phyloP scores from a whole-genome alignment of 441 rosid genomes.

The Corymbia calophylla region DNA sequence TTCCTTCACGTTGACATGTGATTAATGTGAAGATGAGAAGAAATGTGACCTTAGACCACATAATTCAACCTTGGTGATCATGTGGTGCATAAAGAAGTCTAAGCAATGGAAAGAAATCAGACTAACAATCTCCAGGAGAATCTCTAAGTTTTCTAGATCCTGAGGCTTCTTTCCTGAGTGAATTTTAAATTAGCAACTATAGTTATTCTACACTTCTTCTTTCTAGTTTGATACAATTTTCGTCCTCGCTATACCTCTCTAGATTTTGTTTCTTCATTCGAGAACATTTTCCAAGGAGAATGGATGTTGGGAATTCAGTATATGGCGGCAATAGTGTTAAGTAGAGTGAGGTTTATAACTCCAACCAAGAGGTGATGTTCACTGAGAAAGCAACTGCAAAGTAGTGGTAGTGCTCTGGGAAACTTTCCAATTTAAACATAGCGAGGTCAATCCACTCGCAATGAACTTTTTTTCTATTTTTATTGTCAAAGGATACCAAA shows the following conservation, averaged over 20 bases:
- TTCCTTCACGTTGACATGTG: background rate
- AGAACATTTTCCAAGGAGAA: background rate
- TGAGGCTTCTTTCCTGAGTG: background rate
- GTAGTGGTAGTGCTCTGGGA: background rate
- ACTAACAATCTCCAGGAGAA: background rate
- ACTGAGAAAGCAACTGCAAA: background rate
- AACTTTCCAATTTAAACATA: background rate
- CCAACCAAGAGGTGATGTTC: background rate
- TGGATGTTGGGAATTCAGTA: background rate
- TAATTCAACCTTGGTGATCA: background rate
- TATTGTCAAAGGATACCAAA: background rate
- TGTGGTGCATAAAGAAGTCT: background rate
- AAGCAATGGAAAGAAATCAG: background rate
- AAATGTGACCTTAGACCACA: background rate
- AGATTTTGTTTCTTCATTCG: background rate
- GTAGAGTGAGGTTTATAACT: background rate
- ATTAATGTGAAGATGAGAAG: background rate
- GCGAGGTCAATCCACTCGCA: background rate
- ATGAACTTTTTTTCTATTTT: background rate
- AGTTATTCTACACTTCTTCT: background rate
- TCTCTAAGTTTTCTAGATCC: background rate
- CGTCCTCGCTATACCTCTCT: background rate
- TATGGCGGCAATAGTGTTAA: background rate
- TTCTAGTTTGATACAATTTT: background rate
- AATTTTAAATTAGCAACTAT: background rate